Conservation (phyloP, 805 yeast genomes). For the Nadsonia fulvescens region DNA sequence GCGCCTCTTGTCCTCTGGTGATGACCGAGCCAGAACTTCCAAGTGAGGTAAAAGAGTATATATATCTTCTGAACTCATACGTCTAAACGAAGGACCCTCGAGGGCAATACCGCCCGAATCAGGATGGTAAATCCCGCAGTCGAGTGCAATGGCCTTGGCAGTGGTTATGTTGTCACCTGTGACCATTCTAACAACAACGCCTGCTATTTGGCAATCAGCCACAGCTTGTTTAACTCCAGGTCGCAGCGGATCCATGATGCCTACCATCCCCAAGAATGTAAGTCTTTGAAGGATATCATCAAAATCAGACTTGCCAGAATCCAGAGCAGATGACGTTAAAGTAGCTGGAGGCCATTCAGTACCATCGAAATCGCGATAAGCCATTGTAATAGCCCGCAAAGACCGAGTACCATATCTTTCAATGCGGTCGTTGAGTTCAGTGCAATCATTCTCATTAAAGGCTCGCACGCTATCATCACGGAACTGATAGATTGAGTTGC, state of each 20-base stretch:
- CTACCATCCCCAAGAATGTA: constrained; percentile 58
- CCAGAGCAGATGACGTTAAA: constrained; percentile 7
- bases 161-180: constrained; percentile 92
- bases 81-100: constrained; percentile 88
- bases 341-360: too few relatives aligned
- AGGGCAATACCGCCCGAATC: constrained; percentile 43
- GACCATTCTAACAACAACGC: constrained; percentile 92
- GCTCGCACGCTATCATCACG: too few relatives aligned
- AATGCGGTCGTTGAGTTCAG: constrained; percentile 26
- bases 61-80: constrained; percentile 39
- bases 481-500: constrained; percentile 21
- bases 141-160: constrained; percentile 76
- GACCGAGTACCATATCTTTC: constrained; percentile 58
- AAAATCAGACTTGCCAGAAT: constrained; percentile 12
- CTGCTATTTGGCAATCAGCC: constrained; percentile 68
- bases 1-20: constrained; percentile 87
- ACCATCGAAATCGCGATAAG: constrained; percentile 55
- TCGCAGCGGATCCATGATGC: constrained; percentile 89
- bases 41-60: constrained; percentile 47
- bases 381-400: constrained; percentile 74
- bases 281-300: constrained; percentile 17
- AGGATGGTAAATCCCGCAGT: constrained; percentile 73
- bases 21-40: constrained; percentile 79
- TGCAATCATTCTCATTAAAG: too few relatives aligned
- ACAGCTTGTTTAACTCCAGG: constrained; percentile 85